Evolutionary conservation across 2,329 filamentous ascomycete species (phyloP).

Genomic region (Colletotrichum orchidophilum): DNA sequence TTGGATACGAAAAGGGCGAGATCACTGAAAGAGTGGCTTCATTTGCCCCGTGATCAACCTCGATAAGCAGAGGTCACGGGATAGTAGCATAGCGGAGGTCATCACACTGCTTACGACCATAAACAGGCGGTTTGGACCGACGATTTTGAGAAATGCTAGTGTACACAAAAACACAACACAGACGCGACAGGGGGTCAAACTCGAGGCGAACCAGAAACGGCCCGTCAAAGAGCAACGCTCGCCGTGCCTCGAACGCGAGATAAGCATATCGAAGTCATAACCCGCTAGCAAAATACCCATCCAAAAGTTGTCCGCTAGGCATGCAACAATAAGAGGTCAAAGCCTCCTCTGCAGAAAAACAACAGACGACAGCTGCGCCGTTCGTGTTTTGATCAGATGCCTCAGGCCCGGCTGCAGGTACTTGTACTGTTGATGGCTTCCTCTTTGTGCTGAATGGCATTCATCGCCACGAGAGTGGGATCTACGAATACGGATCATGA

Average conservation of each 20-base stretch:
- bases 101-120: neutral
- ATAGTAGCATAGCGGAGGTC: neutral
- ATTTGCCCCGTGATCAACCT: neutral
- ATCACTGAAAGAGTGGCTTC: neutral
- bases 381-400: slow-evolving; percentile 15
- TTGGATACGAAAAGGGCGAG: slow-evolving; percentile 1
- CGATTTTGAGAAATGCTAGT: neutral
- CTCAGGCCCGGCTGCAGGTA: neutral
- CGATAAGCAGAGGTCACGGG: neutral
- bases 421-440: neutral
- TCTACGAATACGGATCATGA: neutral
- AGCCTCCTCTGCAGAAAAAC: neutral
- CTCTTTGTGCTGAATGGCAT: neutral
- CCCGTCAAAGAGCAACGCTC: slow-evolving; percentile 5
- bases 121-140: neutral
- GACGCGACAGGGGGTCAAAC: neutral
- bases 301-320: neutral
- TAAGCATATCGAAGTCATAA: neutral
- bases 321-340: neutral
- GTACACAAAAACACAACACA: neutral
- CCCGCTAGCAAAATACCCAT: neutral
- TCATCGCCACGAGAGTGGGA: neutral
- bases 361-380: slow-evolving; percentile 25
- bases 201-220: neutral
- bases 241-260: neutral